Conservation (phyloP, 352 stramenopile species). For the Phytophthora colocasiae region DNA sequence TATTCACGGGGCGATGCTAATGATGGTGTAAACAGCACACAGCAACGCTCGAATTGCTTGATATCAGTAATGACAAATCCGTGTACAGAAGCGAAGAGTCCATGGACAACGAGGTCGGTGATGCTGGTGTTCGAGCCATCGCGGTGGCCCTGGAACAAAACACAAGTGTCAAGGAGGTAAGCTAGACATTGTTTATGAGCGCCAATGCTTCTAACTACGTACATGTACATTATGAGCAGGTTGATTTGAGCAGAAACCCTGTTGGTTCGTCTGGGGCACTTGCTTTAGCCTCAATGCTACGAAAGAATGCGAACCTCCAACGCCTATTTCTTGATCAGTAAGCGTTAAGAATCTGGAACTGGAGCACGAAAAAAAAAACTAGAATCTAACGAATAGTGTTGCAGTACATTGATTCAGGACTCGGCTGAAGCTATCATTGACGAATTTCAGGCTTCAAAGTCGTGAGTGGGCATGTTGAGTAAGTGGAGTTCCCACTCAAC, state of each 20-base stretch:
- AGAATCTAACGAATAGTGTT: background rate
- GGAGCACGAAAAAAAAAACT: no score
- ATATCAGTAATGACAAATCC: conserved; percentile 50
- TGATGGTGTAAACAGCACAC: conserved; percentile 10
- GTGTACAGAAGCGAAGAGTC: conserved; percentile 16
- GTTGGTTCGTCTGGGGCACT: conserved; percentile 26
- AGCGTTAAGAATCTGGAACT: background rate
- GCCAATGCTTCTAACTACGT: background rate
- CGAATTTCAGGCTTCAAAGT: conserved; percentile 33
- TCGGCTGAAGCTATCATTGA: conserved; percentile 33
- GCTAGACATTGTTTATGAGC: background rate
- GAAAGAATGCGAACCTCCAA: conserved; percentile 38
- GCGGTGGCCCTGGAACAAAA: conserved; percentile 45
- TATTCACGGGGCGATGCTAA: background rate
- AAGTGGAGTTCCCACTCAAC: background rate
- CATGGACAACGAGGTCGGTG: conserved; percentile 49
- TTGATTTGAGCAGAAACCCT: conserved; percentile 46
- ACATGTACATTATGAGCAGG: conserved; percentile 1
- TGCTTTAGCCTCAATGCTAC: conserved; percentile 43
- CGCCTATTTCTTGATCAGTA: conserved; percentile 44
- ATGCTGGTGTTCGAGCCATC: conserved; percentile 29
- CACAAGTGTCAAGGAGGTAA: conserved; percentile 31
- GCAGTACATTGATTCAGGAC: conserved; percentile 21
- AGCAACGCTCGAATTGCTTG: conserved; percentile 29
- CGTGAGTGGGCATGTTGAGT: conserved; percentile 25